Evolutionary conservation across 1,284 basidiomycete genomes (phyloP).

Genomic region (Ganoderma sinense): DNA sequence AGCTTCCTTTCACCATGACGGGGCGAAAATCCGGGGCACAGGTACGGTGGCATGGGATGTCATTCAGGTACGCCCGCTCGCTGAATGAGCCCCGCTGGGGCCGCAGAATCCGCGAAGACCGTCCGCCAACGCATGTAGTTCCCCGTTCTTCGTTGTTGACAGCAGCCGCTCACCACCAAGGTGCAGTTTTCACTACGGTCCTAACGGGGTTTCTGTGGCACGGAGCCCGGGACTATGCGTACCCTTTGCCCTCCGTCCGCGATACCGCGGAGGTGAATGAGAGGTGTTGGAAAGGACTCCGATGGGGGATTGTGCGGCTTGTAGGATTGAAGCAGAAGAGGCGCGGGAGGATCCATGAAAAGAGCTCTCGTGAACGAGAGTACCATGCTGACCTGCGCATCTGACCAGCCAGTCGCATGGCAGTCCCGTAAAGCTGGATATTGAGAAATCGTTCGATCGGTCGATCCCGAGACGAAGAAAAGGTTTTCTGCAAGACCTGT

Average conservation of each 20-base stretch:
- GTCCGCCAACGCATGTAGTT: conserved; percentile 2
- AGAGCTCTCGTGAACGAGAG: neutral
- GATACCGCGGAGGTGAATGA: neutral
- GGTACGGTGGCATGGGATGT: neutral
- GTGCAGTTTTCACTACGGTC: neutral
- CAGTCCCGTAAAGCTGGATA: neutral
- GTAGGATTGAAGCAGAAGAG: neutral
- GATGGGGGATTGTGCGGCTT: neutral
- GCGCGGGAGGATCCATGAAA: neutral
- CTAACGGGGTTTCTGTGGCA: conserved; percentile 14
- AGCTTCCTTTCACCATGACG: neutral
- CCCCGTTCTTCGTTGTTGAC: neutral
- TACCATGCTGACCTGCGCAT: neutral
- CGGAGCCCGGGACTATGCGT: neutral
- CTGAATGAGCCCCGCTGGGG: conserved; percentile 22
- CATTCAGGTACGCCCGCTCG: conserved; percentile 15
- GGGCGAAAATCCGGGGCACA: conserved; percentile 17
- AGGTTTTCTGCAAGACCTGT: neutral
- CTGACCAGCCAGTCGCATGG: neutral
- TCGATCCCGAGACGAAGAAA: neutral
- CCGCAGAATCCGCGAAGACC: conserved; percentile 27
- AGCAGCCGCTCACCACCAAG: neutral
- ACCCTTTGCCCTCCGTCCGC: neutral
- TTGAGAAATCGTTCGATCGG: neutral
- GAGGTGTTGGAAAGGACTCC: neutral